A percentile compares a stretch with the other conserved stretches of the same genome.
phyloP scores from a whole-genome alignment of 2,329 filamentous ascomycete genomes.

The Colletotrichum sp. region DNA sequence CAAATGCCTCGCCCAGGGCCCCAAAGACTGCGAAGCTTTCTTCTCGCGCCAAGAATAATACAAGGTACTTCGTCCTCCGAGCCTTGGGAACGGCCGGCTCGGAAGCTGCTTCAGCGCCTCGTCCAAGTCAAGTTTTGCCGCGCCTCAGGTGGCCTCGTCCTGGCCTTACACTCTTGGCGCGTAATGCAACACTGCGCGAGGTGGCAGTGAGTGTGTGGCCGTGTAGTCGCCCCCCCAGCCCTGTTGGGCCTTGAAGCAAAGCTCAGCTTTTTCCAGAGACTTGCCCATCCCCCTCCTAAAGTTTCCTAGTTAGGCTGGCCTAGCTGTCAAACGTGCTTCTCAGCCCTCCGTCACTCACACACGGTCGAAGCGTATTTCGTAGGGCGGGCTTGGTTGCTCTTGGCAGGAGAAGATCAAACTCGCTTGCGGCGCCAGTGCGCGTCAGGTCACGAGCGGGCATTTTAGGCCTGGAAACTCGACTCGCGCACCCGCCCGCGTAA shows the following conservation, averaged over 20 bases:
- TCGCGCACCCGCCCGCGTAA: not conserved
- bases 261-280: not conserved
- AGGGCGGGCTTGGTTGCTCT: not conserved
- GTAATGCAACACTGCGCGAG: not conserved
- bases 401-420: conserved; percentile 16
- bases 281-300: not conserved
- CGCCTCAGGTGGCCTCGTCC: not conserved
- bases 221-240: not conserved
- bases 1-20: not conserved
- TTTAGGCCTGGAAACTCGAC: not conserved
- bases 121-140: not conserved
- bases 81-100: not conserved
- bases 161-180: not conserved
- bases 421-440: conserved; percentile 13
- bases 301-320: not conserved
- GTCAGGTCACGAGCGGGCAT: not conserved
- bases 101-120: not conserved
- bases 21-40: not conserved
- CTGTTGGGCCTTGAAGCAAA: not conserved
- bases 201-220: not conserved
- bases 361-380: not conserved
- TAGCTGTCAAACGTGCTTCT: not conserved
- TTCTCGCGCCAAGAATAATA: not conserved
- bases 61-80: not conserved
- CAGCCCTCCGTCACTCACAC: not conserved